A percentile compares a stretch with the other conserved stretches of the same genome.
Conservation (phyloP, 1,284 basidiomycete species). For the Blastosporella zonata region DNA sequence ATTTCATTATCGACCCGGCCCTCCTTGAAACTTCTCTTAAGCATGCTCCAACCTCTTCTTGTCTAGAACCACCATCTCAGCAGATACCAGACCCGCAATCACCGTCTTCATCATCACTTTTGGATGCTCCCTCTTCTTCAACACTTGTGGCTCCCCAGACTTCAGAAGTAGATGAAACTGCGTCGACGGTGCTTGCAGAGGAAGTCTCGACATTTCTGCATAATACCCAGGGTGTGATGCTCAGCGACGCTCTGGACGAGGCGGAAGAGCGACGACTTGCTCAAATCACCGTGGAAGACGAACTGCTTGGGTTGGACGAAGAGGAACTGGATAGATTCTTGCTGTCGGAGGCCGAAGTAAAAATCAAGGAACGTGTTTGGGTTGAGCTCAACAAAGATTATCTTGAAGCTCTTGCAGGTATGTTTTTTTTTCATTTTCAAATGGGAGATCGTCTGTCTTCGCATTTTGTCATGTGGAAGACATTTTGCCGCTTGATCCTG, state of each 20-base stretch:
- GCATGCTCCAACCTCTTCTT: slow-evolving; percentile 13
- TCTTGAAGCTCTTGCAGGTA: slow-evolving; percentile 84
- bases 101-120: neutral
- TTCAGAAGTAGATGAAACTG: slow-evolving; percentile 32
- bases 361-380: slow-evolving; percentile 93
- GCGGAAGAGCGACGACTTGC: slow-evolving; percentile 57
- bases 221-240: slow-evolving; percentile 51
- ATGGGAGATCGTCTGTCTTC: slow-evolving; percentile 4
- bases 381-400: slow-evolving; percentile 95
- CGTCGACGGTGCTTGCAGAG: slow-evolving; percentile 54
- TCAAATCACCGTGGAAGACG: slow-evolving; percentile 41
- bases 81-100: neutral
- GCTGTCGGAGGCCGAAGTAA: slow-evolving; percentile 82
- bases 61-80: slow-evolving; percentile 16
- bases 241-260: slow-evolving; percentile 60
- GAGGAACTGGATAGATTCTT: slow-evolving; percentile 89
- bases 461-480: slow-evolving; percentile 13
- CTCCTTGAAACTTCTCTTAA: slow-evolving; percentile 37
- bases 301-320: slow-evolving; percentile 84
- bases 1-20: slow-evolving; percentile 56
- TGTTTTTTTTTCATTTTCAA: slow-evolving; percentile 25
- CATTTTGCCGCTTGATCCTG: slow-evolving; percentile 2
- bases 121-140: slow-evolving; percentile 7
- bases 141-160: slow-evolving; percentile 22
- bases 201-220: slow-evolving; percentile 66